phyloP scores from a whole-genome alignment of 2,329 filamentous ascomycete species.

The Blumeriella jaapii region DNA sequence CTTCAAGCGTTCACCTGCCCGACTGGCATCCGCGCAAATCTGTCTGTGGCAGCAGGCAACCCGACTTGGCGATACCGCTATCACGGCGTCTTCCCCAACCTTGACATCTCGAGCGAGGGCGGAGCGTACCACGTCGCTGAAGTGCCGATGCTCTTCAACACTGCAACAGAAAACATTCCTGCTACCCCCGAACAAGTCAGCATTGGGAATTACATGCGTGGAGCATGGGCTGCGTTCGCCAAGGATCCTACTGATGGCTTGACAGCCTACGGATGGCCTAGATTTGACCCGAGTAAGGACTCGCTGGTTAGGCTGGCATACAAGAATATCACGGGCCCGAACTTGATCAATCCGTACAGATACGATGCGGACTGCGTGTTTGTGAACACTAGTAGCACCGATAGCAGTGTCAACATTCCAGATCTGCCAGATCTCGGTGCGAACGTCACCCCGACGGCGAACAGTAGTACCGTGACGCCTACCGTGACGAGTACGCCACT shows the following conservation, averaged over 20 bases:
- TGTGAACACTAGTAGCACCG: conserved; percentile 14
- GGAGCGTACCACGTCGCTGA: conserved; percentile 29
- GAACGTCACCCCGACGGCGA: conserved; percentile 8
- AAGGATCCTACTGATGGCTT: conserved; percentile 29
- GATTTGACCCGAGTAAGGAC: conserved; percentile 15
- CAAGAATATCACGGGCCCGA: conserved; percentile 22
- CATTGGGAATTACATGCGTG: conserved; percentile 28
- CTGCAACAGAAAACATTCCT: conserved; percentile 10
- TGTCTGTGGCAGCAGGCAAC: conserved; percentile 17
- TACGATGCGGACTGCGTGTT: conserved; percentile 22
- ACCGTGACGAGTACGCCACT: too few species aligned
- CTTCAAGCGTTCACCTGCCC: conserved; percentile 25
- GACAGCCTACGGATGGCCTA: conserved; percentile 25
- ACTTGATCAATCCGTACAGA: conserved; percentile 18
- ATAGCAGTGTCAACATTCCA: conserved; percentile 2
- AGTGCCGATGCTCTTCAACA: conserved; percentile 28
- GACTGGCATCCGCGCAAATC: conserved; percentile 21
- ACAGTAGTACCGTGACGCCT: background rate
- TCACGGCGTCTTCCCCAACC: conserved; percentile 29
- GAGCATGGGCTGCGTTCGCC: conserved; percentile 31
- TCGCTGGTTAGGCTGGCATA: conserved; percentile 24
- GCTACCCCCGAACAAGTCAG: conserved; percentile 24
- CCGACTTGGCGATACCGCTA: conserved; percentile 31
- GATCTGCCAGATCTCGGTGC: conserved; percentile 11
- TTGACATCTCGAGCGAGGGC: conserved; percentile 22